A percentile compares a stretch with the other conserved stretches of the same genome.
phyloP scores from a whole-genome alignment of 768 basidiomycete species.

The Vararia minispora region DNA sequence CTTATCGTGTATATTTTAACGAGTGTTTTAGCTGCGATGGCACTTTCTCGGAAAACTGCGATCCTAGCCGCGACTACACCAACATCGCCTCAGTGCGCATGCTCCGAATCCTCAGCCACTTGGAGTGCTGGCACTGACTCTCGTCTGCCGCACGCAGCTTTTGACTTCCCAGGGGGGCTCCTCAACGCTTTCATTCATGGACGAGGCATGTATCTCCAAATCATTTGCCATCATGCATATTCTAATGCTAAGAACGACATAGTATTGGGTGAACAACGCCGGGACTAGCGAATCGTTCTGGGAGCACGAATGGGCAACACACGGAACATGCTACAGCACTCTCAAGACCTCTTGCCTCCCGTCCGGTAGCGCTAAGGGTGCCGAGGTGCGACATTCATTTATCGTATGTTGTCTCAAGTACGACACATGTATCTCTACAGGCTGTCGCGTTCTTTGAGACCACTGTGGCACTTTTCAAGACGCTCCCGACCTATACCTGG shows the following conservation, averaged over 20 bases:
- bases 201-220: slow-evolving; percentile 13
- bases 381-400: too few species aligned
- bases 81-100: slow-evolving; percentile 28
- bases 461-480: slow-evolving; percentile 51
- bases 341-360: slow-evolving; percentile 49
- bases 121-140: too few species aligned
- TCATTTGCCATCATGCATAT: not conserved
- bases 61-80: slow-evolving; percentile 34
- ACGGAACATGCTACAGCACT: slow-evolving; percentile 56
- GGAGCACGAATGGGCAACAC: slow-evolving; percentile 68
- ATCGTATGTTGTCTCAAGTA: not conserved
- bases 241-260: slow-evolving; percentile 16
- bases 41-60: slow-evolving; percentile 23
- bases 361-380: slow-evolving; percentile 42
- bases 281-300: slow-evolving; percentile 56
- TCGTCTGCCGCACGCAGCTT: slow-evolving; percentile 28
- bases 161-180: slow-evolving; percentile 45
- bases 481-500: slow-evolving; percentile 66
- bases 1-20: too few species aligned
- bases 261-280: slow-evolving; percentile 54
- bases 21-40: slow-evolving; percentile 40
- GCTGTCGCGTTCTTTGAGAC: slow-evolving; percentile 57
- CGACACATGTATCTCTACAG: slow-evolving; percentile 20
- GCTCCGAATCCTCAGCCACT: too few species aligned
- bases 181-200: slow-evolving; percentile 50